Evolutionary conservation across 371 early-diverging fungal genomes (phyloP), one percentile per base, ranked within the genome.

Genomic region (Sporodiniella umbellata): DNA sequence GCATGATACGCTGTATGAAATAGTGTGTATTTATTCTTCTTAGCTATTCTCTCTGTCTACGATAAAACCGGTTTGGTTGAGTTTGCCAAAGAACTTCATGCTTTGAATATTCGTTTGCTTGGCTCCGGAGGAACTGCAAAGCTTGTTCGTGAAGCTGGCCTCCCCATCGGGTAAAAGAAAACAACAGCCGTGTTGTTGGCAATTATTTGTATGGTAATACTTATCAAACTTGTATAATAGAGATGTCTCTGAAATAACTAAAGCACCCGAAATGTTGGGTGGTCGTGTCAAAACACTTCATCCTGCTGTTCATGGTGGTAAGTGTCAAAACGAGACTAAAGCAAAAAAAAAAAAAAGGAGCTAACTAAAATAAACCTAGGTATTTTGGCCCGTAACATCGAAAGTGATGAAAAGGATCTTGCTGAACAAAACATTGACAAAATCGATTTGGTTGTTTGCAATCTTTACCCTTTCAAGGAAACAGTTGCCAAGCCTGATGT

Each of bases 221-320:
- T n/a, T n/a, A n/a, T n/a, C n/a, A n/a, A n/a, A n/a, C n/a, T n/a
- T n/a, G n/a, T 40, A 4, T 49, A 33, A 19, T 64, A 91, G 91
- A 57, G 98, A 98, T 75, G 96, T 98, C 26, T 90, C 95, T 42
- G 95, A 93, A 56, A 90, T 98, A 53, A 98, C 98, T 59, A 83
- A 93, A 66, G 95, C 96, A 40, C 97, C 98, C 30, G 98, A 98
- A 71, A 98, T 98, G 93, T 83, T 98, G 31, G 97, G 97, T 45
- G 98, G 98, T 18, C 92, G 98, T 56, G 98, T 98, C 65, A 98
- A 98, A 84, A 98, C 98, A 12, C 83, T 98, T 31, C 98, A 98
- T 66, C 98, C 98, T 33, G 97, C 95, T 53, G 95, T 98, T 47
- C 98, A 98, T 64, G 98, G 98, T 60, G 98, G 96, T 60, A 60